Evolutionary conservation across 257 asterid species (phyloP).

Genomic region (Solanum stenotomum): DNA sequence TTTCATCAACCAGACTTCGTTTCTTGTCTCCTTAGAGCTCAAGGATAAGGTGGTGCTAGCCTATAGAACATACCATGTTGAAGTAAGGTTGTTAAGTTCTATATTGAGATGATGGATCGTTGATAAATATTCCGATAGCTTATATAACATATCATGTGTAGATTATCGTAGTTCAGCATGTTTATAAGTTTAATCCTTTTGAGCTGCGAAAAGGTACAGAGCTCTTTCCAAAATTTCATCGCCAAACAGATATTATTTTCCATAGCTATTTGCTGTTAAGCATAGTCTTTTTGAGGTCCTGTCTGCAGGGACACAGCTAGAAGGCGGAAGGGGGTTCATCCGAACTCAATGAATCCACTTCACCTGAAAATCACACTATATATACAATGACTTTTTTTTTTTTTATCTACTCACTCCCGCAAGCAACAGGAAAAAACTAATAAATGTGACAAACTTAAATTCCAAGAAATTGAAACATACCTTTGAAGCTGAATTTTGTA

Average conservation of each 20-base stretch:
- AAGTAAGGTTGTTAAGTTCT: not conserved
- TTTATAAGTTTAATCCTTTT: too few species aligned
- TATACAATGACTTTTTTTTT: not conserved
- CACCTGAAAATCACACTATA: not conserved
- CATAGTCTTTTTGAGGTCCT: not conserved
- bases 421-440: not conserved
- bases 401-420: not conserved
- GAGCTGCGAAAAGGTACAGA: too few species aligned
- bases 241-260: too few species aligned
- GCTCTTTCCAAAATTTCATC: too few species aligned
- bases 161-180: not conserved
- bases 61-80: not conserved
- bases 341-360: not conserved
- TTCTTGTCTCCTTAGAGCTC: not conserved
- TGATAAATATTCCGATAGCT: not conserved
- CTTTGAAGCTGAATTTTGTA: constrained; percentile 35
- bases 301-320: not conserved
- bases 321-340: not conserved
- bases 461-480: constrained; percentile 6
- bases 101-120: not conserved
- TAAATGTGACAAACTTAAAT: not conserved
- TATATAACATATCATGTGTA: not conserved
- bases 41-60: not conserved
- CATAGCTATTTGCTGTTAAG: not conserved
- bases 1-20: not conserved